These are phyloP conservation scores for Ajuga reptans DNA, from an alignment of 305 asterid species.

Conservation along the genomic window DNA sequence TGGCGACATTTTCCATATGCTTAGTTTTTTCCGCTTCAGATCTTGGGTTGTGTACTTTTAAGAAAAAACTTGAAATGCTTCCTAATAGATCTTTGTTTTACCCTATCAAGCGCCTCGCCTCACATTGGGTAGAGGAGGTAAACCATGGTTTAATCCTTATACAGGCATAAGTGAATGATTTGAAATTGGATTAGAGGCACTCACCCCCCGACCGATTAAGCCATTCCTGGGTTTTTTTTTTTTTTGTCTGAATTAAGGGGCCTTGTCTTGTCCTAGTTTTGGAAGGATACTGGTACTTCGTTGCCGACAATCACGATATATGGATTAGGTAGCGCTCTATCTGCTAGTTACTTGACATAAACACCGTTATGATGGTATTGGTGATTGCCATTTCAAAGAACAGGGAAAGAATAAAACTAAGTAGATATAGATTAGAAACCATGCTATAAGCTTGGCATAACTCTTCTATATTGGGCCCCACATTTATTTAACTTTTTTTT, in stretches of 20 bases:
- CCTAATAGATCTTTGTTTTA: background rate
- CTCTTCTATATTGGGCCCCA: background rate
- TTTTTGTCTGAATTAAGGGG: background rate
- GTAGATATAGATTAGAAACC: background rate
- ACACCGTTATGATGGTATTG: conserved; percentile 1
- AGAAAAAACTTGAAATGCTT: background rate
- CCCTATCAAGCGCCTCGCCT: background rate
- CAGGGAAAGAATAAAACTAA: background rate
- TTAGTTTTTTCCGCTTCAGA: background rate
- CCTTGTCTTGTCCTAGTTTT: background rate
- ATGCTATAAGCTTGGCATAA: background rate
- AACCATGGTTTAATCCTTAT: background rate
- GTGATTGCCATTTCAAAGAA: background rate
- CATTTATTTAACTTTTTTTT: background rate
- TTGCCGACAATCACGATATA: background rate
- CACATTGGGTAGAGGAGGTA: background rate
- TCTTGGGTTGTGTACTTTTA: background rate
- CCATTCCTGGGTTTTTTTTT: background rate
- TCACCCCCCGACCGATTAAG: background rate
- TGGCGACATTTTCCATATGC: background rate
- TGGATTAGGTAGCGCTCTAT: background rate
- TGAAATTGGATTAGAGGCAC: background rate
- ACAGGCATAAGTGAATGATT: background rate
- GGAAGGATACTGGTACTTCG: background rate
- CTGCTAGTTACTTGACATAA: conserved; percentile 7